Evolutionary conservation across 495 filamentous ascomycete genomes (phyloP), one percentile per base, ranked within the genome.

Genomic region (Chaetomium cochliodes): DNA sequence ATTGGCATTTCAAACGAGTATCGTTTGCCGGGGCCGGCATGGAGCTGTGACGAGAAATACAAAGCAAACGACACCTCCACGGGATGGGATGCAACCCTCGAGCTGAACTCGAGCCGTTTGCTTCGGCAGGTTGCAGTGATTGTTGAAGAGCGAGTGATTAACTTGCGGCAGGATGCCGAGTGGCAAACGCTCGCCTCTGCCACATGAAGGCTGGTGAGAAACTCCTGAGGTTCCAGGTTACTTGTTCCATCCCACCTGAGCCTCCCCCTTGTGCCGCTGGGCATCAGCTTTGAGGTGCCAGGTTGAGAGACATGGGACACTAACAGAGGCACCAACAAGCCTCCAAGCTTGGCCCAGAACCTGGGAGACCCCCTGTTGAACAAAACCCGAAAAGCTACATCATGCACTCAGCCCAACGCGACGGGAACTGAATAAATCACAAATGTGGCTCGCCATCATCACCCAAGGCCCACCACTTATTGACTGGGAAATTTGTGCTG

Each of bases 321-420:
- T 64, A 64, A 64, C 62, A 64, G 23, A 41, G 8, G 12, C 16
- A 12, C 33, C 30, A 16, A 25, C 52, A 37, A 6, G 37, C 52
- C 26, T 47, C 49, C 47, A 59, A 54, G 54, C 20, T n/a, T 20
- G 26, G 30, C 25, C 53, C 53, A 55, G 52, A 25, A 25, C 53
- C 33, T 46, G 50, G 39, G 28, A 47, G 16, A 20, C 33, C 52
- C 61, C 65, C 52, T 64, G 66, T 54, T 67, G 63, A 58, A 58
- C 61, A 62, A 23, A 59, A 58, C 58, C 60, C 65, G 62, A 69
- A 18, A 25, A 62, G 61, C 68, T 65, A 67, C 33, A 5, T 37
- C 33, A 63, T 64, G 64, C 67, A 60, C 62, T 62, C 72, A 74
- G 71, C 69, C 73, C 73, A 72, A 66, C 71, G 73, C 73, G 70